A percentile compares a stretch with the other conserved stretches of the same genome.
These are phyloP conservation scores for Globisporangium nagaii DNA, from an alignment of 352 stramenopile genomes.

Conservation along the genomic window DNA sequence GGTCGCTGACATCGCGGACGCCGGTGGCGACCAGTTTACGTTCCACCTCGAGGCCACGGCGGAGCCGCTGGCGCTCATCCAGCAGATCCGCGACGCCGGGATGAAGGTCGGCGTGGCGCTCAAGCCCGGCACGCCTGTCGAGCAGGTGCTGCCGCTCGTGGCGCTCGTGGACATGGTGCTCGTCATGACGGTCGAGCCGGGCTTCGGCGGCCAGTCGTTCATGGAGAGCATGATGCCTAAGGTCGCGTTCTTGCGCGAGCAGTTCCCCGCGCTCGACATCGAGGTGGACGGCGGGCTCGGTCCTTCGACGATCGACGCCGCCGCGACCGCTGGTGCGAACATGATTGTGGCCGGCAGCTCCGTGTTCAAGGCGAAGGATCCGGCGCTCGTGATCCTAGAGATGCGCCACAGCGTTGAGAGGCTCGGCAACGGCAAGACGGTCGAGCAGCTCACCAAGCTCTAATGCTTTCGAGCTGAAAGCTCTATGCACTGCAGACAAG, in stretches of 20 bases:
- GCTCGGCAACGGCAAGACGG: constrained; percentile 68
- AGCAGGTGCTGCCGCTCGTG: constrained; percentile 79
- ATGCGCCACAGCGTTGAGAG: constrained; percentile 84
- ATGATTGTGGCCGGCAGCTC: constrained; percentile 96
- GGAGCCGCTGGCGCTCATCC: constrained; percentile 68
- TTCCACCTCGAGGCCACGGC: constrained; percentile 93
- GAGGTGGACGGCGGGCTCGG: constrained; percentile 96
- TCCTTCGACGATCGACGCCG: constrained; percentile 91
- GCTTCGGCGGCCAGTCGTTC: constrained; percentile 96
- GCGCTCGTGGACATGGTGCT: constrained; percentile 94
- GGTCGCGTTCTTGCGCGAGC: constrained; percentile 81
- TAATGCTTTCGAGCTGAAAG: constrained; percentile 16
- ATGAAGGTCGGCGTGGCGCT: constrained; percentile 96
- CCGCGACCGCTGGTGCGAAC: constrained; percentile 93
- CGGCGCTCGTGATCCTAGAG: constrained; percentile 62
- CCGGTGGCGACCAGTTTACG: constrained; percentile 93
- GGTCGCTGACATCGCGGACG: constrained; percentile 93
- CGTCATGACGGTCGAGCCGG: constrained; percentile 98
- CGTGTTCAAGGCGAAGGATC: constrained; percentile 85
- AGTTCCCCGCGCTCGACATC: constrained; percentile 95
- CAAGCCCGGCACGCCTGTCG: constrained; percentile 92
- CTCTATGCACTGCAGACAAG: background rate
- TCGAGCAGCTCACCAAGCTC: constrained; percentile 52
- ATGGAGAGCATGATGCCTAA: constrained; percentile 96
- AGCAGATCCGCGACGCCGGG: constrained; percentile 75